A percentile compares a stretch with the other conserved stretches of the same genome.
Conservation (phyloP, 164 flowering plant genomes). For the Stephania japonica region DNA sequence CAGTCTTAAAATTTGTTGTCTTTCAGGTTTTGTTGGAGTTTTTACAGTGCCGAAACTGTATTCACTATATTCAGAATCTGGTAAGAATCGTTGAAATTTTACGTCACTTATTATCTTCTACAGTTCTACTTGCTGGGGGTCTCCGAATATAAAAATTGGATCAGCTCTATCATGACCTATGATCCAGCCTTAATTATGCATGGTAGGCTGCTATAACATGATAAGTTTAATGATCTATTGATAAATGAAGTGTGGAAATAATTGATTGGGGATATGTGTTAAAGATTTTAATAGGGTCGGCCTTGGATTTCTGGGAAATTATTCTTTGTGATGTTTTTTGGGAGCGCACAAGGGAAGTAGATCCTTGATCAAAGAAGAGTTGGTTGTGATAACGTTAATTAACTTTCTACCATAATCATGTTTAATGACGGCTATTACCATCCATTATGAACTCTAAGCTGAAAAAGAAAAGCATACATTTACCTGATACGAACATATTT, state of each 20-base stretch:
- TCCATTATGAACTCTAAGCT: not conserved
- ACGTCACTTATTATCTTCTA: not conserved
- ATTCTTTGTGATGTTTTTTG: not conserved
- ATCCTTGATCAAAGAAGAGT: not conserved
- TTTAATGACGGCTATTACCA: not conserved
- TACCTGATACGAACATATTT: not conserved
- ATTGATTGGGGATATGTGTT: not conserved
- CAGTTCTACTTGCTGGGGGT: not conserved
- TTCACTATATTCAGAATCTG: conserved; percentile 4
- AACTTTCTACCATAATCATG: not conserved
- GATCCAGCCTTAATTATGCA: not conserved
- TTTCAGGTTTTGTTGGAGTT: conserved; percentile 8
- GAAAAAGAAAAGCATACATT: not conserved
- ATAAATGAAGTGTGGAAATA: not conserved
- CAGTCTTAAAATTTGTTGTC: not conserved
- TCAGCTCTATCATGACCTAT: not conserved
- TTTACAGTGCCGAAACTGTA: conserved; percentile 4
- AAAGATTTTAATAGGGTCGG: not conserved
- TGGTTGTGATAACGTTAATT: not conserved
- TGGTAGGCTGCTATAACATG: not conserved
- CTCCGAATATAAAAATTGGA: not conserved
- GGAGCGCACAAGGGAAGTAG: not conserved
- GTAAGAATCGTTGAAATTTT: not conserved
- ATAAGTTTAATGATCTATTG: not conserved
- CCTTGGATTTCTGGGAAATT: not conserved